Base-by-base conservation (phyloP, 225 moss, liverwort and hornwort genomes). In the Takakia lepidozioides region DNA sequence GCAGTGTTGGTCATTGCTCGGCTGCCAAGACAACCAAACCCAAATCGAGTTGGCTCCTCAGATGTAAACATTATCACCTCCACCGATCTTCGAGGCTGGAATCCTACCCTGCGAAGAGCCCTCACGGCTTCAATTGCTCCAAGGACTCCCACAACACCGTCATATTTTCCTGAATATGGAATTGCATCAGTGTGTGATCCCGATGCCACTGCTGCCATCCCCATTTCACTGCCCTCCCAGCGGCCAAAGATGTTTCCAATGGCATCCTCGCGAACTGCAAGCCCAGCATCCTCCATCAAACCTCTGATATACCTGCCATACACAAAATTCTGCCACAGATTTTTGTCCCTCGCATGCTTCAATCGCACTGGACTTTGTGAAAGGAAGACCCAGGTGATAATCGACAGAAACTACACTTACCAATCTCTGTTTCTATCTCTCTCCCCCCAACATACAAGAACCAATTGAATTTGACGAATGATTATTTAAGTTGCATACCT, bases 21-120 rank as follows among this genome's bases (percentile, higher is more conserved):
- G 60, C 98, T 98, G 16, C 98, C 98, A 51, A 98, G 76, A 72
- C 98, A 98, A 2, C 98, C 98, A 52, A 98, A 98, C 27, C 98
- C 98, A 36, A 98, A 98, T 24, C 98, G 76, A 15, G 98, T 98
- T 27, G 98, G 98, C 73, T 98, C 98, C 63, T 98, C 98, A 22
- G 91, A 91, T 17, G 98, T 70, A 66, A 98, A 98, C 98, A 98
- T 98, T 48, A 91, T 74, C 10, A 66, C 91, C 59, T 98, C 98
- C 52, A 98, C 57, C 13, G 91, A 69, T 54, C 76, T 66, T 36
- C 53, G 69, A 2, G 98, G 98, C 19, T 59, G 48, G 34, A 90
- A 91, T 21, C 69, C 71, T 53, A 71, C 77, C 38, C 71, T 75
- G 59, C 65, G 61, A 16, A 98, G 67, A 7, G 85, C 67, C 27